Evolutionary conservation across 768 basidiomycete genomes (phyloP), one percentile per base, ranked within the genome.

Genomic region (Suillus luteus): DNA sequence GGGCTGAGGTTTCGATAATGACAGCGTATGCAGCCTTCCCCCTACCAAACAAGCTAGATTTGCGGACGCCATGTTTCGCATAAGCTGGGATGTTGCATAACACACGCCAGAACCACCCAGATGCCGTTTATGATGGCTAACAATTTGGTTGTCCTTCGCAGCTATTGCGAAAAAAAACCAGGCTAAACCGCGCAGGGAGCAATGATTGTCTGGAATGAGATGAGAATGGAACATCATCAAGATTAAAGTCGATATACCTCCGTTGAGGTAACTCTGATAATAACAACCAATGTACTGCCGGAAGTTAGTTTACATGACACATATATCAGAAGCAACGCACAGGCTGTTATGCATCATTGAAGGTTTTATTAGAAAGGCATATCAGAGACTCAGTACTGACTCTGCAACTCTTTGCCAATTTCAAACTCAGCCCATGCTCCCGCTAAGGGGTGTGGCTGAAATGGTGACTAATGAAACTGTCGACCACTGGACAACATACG

Each of bases 21-120:
- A 81, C 71, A 17, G 70, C 58, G 54, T 73, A 80, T 2, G 78
- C 77, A 0, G 22, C 44, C 1, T 35, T 44, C 3, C 71, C 69
- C 66, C 72, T 64, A 0, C 33, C 33, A 44, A 70, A 51, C 15
- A 69, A 69, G 22, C 62, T 68, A 15, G 65, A 61, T 48, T 69
- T 68, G 61, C 71, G 71, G 41, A 67, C 70, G 31, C 41, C 71
- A 72, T 22, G 60, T 55, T 55, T 68, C 67, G 60, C 55, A 72
- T 11, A 67, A 44, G 46, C 64, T 68, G n/a, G 63, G 62, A 65
- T 35, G 8, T 4, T 35, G 33, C 6, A 35, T 8, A 14, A 72
- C 31, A 65, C 68, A 71, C 15, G 60, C 48, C 37, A 49, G 44
- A n/a, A 72, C 27, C 27, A 72, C 61, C 62, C 69, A 65, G 10